These are phyloP conservation scores for Sporisorium exsertum DNA, from an alignment of 1,284 basidiomycete species.

Conservation along the genomic window DNA sequence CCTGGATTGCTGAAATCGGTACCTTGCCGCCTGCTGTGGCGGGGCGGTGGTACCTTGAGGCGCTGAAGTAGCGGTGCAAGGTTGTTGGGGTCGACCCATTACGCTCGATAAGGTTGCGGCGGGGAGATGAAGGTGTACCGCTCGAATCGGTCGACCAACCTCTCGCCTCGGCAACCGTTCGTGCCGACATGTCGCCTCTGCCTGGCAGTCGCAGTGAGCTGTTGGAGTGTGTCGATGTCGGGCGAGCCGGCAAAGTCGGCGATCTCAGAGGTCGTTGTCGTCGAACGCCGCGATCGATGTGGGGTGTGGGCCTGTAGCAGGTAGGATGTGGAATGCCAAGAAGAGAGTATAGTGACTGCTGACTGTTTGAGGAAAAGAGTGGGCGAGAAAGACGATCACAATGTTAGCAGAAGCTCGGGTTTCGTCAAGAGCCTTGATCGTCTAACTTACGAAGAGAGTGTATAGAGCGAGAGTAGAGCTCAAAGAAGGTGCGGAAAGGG, in stretches of 20 bases:
- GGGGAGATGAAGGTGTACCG: constrained; percentile 1
- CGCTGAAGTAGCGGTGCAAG: neutral
- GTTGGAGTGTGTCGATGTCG: neutral
- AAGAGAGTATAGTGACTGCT: neutral
- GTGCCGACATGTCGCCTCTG: constrained; percentile 24
- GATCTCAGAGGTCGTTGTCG: neutral
- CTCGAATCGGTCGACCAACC: neutral
- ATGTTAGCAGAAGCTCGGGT: neutral
- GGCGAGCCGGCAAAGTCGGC: neutral
- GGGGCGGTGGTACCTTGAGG: neutral
- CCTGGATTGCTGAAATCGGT: neutral
- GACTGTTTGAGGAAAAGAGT: neutral
- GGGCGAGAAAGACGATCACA: neutral
- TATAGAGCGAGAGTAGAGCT: too few species aligned
- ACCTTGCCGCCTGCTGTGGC: constrained; percentile 1
- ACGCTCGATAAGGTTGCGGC: constrained; percentile 4
- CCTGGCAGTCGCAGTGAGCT: neutral
- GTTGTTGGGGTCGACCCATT: neutral
- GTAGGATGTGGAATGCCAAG: neutral
- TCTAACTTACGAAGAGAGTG: neutral
- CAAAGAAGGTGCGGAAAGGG: too few species aligned
- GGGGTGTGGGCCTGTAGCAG: neutral
- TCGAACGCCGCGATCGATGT: neutral
- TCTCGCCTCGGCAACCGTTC: constrained; percentile 20
- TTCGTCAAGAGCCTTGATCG: too few species aligned